Percentiles rank a stretch among this genome's conserved stretches.
Evolutionary conservation across 2,329 filamentous ascomycete genomes (phyloP).

Genomic region (Penicillium sp.): DNA sequence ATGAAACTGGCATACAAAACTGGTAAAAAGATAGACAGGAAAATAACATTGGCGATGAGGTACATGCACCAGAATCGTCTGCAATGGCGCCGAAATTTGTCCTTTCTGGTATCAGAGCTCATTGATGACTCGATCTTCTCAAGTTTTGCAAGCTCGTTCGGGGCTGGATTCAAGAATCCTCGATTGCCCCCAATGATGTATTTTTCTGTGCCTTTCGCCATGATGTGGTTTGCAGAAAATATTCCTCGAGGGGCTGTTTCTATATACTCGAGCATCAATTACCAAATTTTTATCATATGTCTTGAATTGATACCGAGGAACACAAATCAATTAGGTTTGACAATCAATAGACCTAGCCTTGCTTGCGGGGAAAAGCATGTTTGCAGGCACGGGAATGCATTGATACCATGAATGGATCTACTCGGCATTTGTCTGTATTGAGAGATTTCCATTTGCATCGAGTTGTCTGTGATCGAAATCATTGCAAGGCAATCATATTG

Average conservation of each 20-base stretch:
- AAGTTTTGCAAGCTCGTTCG: conserved; percentile 6
- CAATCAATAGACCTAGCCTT: neutral
- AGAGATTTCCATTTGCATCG: too few species aligned
- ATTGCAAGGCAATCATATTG: neutral
- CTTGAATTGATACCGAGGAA: conserved; percentile 1
- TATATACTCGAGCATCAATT: neutral
- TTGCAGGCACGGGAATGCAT: neutral
- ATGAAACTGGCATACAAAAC: conserved; percentile 43
- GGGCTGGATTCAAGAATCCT: conserved; percentile 13
- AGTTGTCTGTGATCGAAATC: neutral
- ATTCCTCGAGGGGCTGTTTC: neutral
- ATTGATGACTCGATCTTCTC: conserved; percentile 15
- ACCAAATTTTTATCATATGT: conserved; percentile 1
- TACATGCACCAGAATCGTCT: conserved; percentile 50
- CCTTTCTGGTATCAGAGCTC: conserved; percentile 9
- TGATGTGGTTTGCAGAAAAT: neutral
- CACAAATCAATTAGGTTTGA: neutral
- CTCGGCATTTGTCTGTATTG: neutral
- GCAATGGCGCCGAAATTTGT: conserved; percentile 47
- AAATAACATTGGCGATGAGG: conserved; percentile 42
- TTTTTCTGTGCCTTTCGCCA: conserved; percentile 5
- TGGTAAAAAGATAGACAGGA: conserved; percentile 50
- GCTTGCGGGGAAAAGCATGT: conserved; percentile 3
- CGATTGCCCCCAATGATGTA: conserved; percentile 17
- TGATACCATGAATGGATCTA: neutral